Conservation (phyloP, 2,329 filamentous ascomycete species). For the Orbilia blumenaviensis region DNA sequence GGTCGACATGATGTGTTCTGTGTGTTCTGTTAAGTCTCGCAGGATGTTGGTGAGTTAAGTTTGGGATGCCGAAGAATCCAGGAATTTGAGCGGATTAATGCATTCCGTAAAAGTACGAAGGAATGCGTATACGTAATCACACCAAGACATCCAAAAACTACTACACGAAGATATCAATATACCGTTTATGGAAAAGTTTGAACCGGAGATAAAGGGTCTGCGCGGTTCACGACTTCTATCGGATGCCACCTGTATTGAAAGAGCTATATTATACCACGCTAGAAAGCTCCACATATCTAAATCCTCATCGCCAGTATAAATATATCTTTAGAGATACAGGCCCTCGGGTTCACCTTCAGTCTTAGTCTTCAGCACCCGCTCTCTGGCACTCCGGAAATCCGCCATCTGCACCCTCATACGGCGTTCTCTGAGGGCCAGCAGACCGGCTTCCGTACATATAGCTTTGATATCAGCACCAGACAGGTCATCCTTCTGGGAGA, state of each 20-base stretch:
- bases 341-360: conserved; percentile 98
- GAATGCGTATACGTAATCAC: conserved; percentile 22
- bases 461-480: conserved; percentile 98
- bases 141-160: background rate
- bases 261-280: conserved; percentile 16
- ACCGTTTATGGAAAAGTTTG: background rate
- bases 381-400: conserved; percentile 90
- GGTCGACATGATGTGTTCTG: background rate
- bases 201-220: background rate
- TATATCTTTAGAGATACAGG: conserved; percentile 83
- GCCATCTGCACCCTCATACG: conserved; percentile 99
- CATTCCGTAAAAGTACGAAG: conserved; percentile 2
- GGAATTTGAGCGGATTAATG: background rate
- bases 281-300: background rate
- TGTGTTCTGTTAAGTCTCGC: too few relatives aligned
- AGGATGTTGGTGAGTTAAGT: background rate
- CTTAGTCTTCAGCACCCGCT: conserved; percentile 97
- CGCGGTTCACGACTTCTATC: conserved; percentile 12
- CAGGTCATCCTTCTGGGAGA: conserved; percentile 96
- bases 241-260: background rate
- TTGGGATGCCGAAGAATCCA: background rate
- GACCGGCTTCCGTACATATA: conserved; percentile 95
- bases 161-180: background rate
- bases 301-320: background rate
- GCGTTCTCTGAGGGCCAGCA: conserved; percentile 91